Conservation (phyloP, 2,329 filamentous ascomycete species). For the Boeremia exigua region DNA sequence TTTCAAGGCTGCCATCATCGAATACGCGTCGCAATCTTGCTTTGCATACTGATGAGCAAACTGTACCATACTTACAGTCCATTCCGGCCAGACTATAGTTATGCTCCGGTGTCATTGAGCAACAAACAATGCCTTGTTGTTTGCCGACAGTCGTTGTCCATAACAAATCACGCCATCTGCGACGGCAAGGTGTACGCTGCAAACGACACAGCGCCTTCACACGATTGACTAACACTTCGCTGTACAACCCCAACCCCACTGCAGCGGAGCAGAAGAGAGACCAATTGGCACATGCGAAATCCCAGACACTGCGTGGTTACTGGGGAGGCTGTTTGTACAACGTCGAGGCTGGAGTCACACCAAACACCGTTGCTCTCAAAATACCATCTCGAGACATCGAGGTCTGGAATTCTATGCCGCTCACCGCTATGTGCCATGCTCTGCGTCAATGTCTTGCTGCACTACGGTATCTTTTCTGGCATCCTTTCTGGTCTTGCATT, state of each 20-base stretch:
- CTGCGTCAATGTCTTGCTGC: neutral
- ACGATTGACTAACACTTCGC: neutral
- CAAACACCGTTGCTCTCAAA: conserved; percentile 3
- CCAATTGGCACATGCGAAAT: neutral
- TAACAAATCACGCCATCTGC: no score
- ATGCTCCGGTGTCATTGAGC: neutral
- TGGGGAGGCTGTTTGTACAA: conserved; percentile 9
- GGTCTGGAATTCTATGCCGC: neutral
- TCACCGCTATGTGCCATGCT: neutral
- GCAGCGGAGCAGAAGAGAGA: no score
- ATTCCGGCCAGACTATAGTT: neutral
- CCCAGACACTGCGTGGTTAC: neutral
- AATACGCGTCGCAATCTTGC: neutral
- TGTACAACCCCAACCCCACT: conserved; percentile 8
- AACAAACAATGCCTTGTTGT: conserved; percentile 1
- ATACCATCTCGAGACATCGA: neutral
- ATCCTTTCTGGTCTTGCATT: neutral
- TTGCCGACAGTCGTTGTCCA: neutral
- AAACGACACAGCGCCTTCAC: neutral
- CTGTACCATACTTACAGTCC: neutral
- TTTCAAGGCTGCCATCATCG: neutral
- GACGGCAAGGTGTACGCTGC: neutral
- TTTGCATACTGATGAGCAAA: neutral
- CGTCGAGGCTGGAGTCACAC: conserved; percentile 11
- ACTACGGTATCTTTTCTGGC: neutral